phyloP scores from a whole-genome alignment of 352 stramenopile species.

The Globisporangium spinosum region DNA sequence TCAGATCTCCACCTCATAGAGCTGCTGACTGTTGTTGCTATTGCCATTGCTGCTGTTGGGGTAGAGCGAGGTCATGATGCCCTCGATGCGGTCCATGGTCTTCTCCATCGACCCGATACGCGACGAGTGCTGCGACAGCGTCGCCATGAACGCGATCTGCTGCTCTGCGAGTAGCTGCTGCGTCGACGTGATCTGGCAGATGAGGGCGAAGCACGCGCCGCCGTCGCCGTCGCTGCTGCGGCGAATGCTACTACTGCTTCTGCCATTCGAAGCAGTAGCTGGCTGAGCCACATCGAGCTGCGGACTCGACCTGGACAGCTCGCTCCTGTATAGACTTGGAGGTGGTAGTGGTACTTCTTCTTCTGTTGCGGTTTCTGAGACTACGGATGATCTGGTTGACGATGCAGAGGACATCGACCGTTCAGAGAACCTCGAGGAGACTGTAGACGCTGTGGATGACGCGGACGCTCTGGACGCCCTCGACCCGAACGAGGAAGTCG shows the following conservation, averaged over 20 bases:
- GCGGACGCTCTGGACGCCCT: background rate
- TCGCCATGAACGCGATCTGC: constrained; percentile 37
- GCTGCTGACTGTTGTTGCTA: background rate
- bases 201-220: constrained; percentile 38
- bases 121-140: constrained; percentile 43
- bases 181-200: constrained; percentile 58
- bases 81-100: constrained; percentile 42
- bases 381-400: background rate
- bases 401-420: constrained; percentile 1
- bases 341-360: background rate
- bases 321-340: background rate
- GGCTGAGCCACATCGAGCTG: background rate
- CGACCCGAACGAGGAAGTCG: background rate
- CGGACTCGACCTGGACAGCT: background rate
- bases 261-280: background rate
- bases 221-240: background rate
- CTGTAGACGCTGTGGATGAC: background rate
- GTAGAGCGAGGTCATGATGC: constrained; percentile 19
- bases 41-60: background rate
- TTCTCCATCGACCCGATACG: constrained; percentile 53
- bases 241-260: background rate
- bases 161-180: constrained; percentile 63
- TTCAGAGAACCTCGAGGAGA: background rate
- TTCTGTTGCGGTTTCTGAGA: background rate
- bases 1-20: constrained; percentile 12